phyloP scores from a whole-genome alignment of 2,329 filamentous ascomycete genomes.

The Anthostomella pinea region DNA sequence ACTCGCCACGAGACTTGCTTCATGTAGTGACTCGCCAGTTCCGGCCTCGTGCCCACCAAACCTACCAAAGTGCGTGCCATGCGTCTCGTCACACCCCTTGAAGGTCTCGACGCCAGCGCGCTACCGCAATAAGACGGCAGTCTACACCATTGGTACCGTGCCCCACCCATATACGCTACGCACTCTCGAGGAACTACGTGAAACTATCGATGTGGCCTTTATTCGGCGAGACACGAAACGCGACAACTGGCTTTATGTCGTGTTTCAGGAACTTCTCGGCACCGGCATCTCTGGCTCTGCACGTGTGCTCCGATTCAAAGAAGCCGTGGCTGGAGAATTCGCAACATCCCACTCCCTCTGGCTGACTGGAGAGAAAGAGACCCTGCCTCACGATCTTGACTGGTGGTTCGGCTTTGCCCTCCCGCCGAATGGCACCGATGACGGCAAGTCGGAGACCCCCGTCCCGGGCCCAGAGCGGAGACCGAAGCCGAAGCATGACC shows the following conservation, averaged over 20 bases:
- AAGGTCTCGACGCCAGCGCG: constrained; percentile 63
- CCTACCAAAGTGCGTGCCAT: constrained; percentile 68
- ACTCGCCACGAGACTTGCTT: constrained; percentile 71
- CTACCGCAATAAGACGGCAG: constrained; percentile 67
- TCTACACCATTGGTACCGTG: constrained; percentile 82
- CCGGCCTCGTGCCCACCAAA: constrained; percentile 84
- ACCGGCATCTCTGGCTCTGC: constrained; percentile 59
- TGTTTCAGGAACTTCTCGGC: constrained; percentile 68
- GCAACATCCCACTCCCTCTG: constrained; percentile 68
- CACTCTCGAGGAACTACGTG: constrained; percentile 61
- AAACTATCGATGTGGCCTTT: constrained; percentile 60
- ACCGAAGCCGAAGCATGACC: constrained; percentile 48
- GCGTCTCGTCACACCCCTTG: constrained; percentile 62
- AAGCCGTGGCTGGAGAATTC: constrained; percentile 69
- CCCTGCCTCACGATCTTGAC: constrained; percentile 67
- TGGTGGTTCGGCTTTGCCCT: constrained; percentile 89
- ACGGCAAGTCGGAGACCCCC: constrained; percentile 54
- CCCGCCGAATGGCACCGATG: constrained; percentile 53
- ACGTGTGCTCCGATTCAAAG: constrained; percentile 74
- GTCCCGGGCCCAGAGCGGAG: constrained; percentile 57
- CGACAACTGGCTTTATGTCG: constrained; percentile 72
- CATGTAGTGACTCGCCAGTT: constrained; percentile 71
- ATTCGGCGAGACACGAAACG: constrained; percentile 67
- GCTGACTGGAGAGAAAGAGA: constrained; percentile 66
- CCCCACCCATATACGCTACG: constrained; percentile 88